Base-by-base conservation (phyloP, 2,329 filamentous ascomycete genomes). In the Didymella exigua region DNA sequence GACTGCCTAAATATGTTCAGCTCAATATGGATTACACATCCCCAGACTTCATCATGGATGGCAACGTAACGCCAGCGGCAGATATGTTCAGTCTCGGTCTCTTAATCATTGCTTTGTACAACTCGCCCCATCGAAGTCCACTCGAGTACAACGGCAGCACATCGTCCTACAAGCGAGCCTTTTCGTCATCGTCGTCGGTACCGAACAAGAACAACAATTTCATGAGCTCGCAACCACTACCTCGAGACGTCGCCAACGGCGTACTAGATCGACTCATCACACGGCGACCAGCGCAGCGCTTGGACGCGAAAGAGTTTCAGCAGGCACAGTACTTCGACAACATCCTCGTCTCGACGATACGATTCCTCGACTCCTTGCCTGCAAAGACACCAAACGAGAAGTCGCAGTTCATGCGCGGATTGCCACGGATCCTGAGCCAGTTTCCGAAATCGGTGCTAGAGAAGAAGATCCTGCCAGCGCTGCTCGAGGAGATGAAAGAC, bases 271-370 rank as follows among this genome's bases (percentile, higher is more conserved):
- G 89, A 23, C 83, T 99, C 38, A 93, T 99, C 53, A 95, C 93
- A 0, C 84, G 95, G 59, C 82, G 92, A 50, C 91, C 95, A 2
- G 91, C 92, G 3, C 90, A 96, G 71, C 86, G 95, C 38, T 84
- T 98, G 79, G 92, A 87, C 23, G 92, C 93, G 4, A 86, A 85
- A 49, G 93, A 96, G 66, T 98, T 99, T 65, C 95, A 99, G 71
- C 86, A 97, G 74, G 96, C 92, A 68, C 88, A 91, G 62, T 99
- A 96, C 72, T 99, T 99, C 72, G 92, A 99, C 76, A 99, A 98
- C 68, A 90, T 98, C 40, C 81, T 99, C 4, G 91, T 99, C 19
- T 96, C 93, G 0, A 97, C 95, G 0, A 96, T 99, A 59, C 90
- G 95, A 11, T 99, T 99, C 70, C 80, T 99, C 23, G 95, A 99